These are phyloP conservation scores for Trichoderma gracile DNA, from an alignment of 2,329 filamentous ascomycete species.

Conservation along the genomic window DNA sequence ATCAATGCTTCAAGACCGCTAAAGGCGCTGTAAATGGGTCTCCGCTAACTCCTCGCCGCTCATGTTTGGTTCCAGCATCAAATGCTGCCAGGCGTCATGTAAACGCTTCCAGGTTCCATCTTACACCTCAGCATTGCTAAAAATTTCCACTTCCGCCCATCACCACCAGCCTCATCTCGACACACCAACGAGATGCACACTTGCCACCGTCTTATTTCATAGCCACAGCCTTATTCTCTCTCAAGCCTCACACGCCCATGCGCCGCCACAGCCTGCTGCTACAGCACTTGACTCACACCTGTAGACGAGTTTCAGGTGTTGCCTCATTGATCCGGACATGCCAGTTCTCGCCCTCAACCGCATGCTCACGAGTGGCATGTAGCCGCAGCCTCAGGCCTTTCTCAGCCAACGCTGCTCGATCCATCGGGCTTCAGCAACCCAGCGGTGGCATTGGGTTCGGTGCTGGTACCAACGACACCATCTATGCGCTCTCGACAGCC, in stretches of 20 bases:
- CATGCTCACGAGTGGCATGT: neutral
- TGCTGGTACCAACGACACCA: constrained; percentile 57
- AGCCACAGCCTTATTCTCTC: neutral
- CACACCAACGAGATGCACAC: neutral
- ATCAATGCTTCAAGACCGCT: too few species aligned
- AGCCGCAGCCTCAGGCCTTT: neutral
- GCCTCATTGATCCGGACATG: neutral
- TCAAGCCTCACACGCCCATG: constrained; percentile 28
- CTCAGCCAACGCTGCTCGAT: neutral
- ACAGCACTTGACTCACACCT: constrained; percentile 29
- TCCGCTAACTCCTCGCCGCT: too few species aligned
- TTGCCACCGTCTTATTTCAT: neutral
- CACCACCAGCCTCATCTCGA: neutral
- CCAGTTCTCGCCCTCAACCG: neutral
- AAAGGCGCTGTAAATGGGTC: too few species aligned
- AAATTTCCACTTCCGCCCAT: neutral
- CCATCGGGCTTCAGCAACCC: neutral
- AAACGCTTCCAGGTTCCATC: neutral
- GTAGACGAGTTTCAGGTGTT: constrained; percentile 20
- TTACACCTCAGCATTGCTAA: neutral
- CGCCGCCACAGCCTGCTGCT: constrained; percentile 31
- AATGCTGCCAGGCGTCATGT: neutral
- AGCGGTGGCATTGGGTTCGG: constrained; percentile 16
- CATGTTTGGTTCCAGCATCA: neutral
- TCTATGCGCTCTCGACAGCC: constrained; percentile 89